Evolutionary conservation across 768 basidiomycete species (phyloP).

Genomic region (Albatrellus ellisii): DNA sequence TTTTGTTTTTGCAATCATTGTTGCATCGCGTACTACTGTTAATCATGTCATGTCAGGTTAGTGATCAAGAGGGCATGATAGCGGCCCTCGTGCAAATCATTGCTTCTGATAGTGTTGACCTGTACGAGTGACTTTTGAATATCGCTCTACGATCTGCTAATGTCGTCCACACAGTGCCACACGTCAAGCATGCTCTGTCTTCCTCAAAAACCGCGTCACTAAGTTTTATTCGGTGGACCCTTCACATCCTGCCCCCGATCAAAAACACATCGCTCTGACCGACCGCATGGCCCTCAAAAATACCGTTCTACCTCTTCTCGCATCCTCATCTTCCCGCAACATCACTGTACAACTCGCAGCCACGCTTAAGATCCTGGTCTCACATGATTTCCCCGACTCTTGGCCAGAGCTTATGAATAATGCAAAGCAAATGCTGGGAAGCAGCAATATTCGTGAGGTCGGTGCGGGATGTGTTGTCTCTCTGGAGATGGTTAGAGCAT

Average conservation of each 20-base stretch:
- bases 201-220: conserved; percentile 82
- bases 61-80: conserved; percentile 70
- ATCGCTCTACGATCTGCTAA: conserved; percentile 5
- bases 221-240: conserved; percentile 45
- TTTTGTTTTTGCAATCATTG: conserved; percentile 1
- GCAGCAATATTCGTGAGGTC: conserved; percentile 55
- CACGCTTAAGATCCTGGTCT: conserved; percentile 59
- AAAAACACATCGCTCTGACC: conserved; percentile 42
- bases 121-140: conserved; percentile 37
- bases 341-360: conserved; percentile 70
- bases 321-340: conserved; percentile 46
- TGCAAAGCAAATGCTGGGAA: conserved; percentile 49
- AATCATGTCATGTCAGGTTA: conserved; percentile 37
- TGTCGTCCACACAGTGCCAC: conserved; percentile 37
- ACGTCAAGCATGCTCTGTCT: conserved; percentile 77
- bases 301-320: conserved; percentile 55
- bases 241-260: conserved; percentile 38
- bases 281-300: conserved; percentile 67
- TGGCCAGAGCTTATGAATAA: conserved; percentile 65
- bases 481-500: conserved; percentile 67
- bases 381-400: conserved; percentile 63
- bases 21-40: not conserved
- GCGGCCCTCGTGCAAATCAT: conserved; percentile 81
- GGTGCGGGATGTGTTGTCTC: conserved; percentile 71
- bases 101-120: conserved; percentile 60